Evolutionary conservation across 1,284 basidiomycete genomes (phyloP).

Genomic region (Xerocomus nothofagi): DNA sequence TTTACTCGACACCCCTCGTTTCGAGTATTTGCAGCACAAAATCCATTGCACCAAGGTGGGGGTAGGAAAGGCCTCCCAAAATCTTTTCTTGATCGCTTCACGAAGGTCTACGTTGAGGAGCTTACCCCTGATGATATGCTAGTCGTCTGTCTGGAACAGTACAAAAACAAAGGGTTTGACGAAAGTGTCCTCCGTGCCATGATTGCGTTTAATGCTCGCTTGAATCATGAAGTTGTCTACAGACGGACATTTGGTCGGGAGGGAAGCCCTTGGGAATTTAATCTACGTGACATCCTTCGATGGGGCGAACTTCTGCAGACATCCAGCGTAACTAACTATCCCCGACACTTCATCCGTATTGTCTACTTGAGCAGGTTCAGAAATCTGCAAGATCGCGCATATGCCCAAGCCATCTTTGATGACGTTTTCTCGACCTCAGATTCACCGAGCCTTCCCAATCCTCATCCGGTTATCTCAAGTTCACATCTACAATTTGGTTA

Average conservation of each 20-base stretch:
- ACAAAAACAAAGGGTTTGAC: constrained; percentile 68
- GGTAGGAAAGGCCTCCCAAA: constrained; percentile 97
- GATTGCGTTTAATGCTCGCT: constrained; percentile 80
- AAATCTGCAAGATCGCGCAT: constrained; percentile 60
- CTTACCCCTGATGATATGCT: constrained; percentile 80
- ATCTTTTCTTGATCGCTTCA: constrained; percentile 98
- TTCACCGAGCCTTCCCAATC: constrained; percentile 13
- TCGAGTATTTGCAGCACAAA: constrained; percentile 97
- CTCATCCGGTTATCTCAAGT: constrained; percentile 41
- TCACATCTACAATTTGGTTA: constrained; percentile 79
- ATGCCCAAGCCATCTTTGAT: constrained; percentile 65
- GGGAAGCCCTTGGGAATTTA: constrained; percentile 98
- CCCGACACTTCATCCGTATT: constrained; percentile 49
- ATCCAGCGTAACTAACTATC: constrained; percentile 47
- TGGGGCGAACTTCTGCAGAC: constrained; percentile 73
- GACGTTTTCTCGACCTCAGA: constrained; percentile 51
- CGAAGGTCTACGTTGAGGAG: constrained; percentile 93
- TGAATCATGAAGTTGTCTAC: constrained; percentile 73
- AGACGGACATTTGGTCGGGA: constrained; percentile 75
- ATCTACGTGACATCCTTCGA: constrained; percentile 91
- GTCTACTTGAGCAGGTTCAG: constrained; percentile 91
- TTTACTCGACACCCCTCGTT: constrained; percentile 91
- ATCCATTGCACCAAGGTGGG: constrained; percentile 95
- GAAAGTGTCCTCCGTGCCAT: constrained; percentile 63
- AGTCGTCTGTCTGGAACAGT: constrained; percentile 77